Conservation (phyloP, 2,329 filamentous ascomycete species). For the Lecanicillium sp. region DNA sequence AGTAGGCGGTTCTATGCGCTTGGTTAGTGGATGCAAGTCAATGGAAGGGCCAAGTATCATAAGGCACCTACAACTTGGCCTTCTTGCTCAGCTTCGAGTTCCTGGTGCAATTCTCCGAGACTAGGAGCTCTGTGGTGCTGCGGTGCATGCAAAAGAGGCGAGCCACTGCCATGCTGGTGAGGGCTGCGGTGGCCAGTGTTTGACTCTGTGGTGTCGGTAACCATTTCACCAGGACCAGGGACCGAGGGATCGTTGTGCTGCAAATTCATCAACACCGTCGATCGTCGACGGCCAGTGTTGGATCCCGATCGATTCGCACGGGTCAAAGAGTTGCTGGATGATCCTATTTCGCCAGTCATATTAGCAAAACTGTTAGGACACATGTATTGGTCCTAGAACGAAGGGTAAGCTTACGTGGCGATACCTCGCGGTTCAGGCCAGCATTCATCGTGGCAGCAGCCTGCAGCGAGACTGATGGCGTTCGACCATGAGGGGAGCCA, state of each 20-base stretch:
- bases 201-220: constrained; percentile 30
- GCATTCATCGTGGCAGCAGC: constrained; percentile 73
- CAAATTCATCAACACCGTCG: constrained; percentile 63
- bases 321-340: constrained; percentile 43
- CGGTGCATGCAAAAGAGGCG: constrained; percentile 42
- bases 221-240: constrained; percentile 62
- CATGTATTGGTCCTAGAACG: no score
- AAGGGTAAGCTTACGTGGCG: constrained; percentile 38
- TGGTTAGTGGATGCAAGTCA: constrained; percentile 8
- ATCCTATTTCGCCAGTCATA: no score
- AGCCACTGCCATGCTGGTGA: constrained; percentile 18
- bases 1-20: constrained; percentile 59
- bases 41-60: background rate
- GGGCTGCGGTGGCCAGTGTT: constrained; percentile 37
- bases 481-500: constrained; percentile 50
- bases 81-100: constrained; percentile 72
- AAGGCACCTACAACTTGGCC: constrained; percentile 57
- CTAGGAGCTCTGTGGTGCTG: constrained; percentile 61
- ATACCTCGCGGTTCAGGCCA: constrained; percentile 58
- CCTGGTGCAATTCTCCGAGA: constrained; percentile 69
- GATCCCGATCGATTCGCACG: constrained; percentile 35
- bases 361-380: no score
- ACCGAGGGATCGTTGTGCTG: constrained; percentile 63
- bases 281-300: constrained; percentile 51
- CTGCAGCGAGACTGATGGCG: constrained; percentile 62